phyloP scores from a whole-genome alignment of 2,329 filamentous ascomycete species.

The Penicillium sp. region DNA sequence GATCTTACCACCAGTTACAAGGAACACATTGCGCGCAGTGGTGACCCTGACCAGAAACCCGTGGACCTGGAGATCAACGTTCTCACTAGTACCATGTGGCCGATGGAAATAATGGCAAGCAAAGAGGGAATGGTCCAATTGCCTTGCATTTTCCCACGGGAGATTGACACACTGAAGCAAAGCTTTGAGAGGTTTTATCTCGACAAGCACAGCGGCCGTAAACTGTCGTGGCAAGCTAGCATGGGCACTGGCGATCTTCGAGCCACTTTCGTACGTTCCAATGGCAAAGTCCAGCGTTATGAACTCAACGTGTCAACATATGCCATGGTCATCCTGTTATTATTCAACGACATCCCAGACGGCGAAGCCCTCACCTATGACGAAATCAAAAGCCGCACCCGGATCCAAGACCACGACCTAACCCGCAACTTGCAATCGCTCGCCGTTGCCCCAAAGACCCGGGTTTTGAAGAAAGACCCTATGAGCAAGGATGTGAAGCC shows the following conservation, averaged over 20 bases:
- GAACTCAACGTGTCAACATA: constrained; percentile 89
- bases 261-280: constrained; percentile 63
- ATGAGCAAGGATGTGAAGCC: constrained; percentile 67
- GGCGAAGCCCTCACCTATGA: constrained; percentile 52
- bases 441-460: constrained; percentile 71
- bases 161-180: constrained; percentile 65
- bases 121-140: constrained; percentile 42
- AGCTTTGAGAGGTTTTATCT: constrained; percentile 86
- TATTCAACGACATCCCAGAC: constrained; percentile 70
- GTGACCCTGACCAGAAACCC: constrained; percentile 50
- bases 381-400: constrained; percentile 73
- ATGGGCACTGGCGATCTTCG: constrained; percentile 81
- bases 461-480: constrained; percentile 71
- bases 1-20: constrained; percentile 73
- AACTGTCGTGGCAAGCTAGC: constrained; percentile 70
- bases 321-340: constrained; percentile 76
- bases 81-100: constrained; percentile 90
- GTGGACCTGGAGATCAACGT: constrained; percentile 78
- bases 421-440: constrained; percentile 71
- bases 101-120: constrained; percentile 71
- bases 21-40: constrained; percentile 54
- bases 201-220: constrained; percentile 74
- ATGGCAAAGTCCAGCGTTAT: constrained; percentile 67
- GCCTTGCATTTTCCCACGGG: constrained; percentile 62
- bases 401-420: constrained; percentile 66